phyloP scores from a whole-genome alignment of 441 rosid species.

The Raphanus hybrid region DNA sequence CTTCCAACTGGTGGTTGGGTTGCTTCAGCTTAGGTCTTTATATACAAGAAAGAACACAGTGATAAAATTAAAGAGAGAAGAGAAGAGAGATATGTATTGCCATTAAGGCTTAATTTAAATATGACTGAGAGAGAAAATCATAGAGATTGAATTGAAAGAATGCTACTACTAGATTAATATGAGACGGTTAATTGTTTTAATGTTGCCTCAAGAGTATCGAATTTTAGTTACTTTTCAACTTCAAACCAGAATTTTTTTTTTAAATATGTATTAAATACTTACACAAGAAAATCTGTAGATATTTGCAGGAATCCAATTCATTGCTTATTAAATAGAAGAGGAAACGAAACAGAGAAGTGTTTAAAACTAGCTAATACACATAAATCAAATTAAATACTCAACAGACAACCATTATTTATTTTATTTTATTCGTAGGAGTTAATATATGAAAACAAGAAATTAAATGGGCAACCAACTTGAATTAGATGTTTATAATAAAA shows the following conservation, averaged over 20 bases:
- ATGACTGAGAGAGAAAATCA: slow-evolving; percentile 49
- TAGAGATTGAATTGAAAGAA: slow-evolving; percentile 56
- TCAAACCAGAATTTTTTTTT: slow-evolving; percentile 38
- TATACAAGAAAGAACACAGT: slow-evolving; percentile 50
- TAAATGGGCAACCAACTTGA: slow-evolving; percentile 69
- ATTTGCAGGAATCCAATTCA: slow-evolving; percentile 51
- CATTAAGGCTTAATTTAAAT: slow-evolving; percentile 80
- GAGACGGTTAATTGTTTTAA: slow-evolving; percentile 25
- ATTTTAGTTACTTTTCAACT: slow-evolving; percentile 48
- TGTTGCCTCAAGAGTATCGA: slow-evolving; percentile 37
- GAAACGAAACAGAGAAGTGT: slow-evolving; percentile 46
- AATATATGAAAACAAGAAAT: slow-evolving; percentile 69
- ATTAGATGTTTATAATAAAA: slow-evolving; percentile 41
- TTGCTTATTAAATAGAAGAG: slow-evolving; percentile 48
- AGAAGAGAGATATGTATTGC: slow-evolving; percentile 48
- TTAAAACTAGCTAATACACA: slow-evolving; percentile 52
- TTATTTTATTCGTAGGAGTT: slow-evolving; percentile 56
- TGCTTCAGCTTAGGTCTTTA: slow-evolving; percentile 54
- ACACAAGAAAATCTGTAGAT: slow-evolving; percentile 49
- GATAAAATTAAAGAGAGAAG: slow-evolving; percentile 35
- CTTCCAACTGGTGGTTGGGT: slow-evolving; percentile 46
- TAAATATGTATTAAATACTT: slow-evolving; percentile 49
- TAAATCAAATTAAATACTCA: slow-evolving; percentile 43
- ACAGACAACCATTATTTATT: slow-evolving; percentile 39
- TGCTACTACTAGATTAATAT: slow-evolving; percentile 58